Base-by-base conservation (phyloP, 2,329 filamentous ascomycete genomes). In the Dactylonectria estremocensis region DNA sequence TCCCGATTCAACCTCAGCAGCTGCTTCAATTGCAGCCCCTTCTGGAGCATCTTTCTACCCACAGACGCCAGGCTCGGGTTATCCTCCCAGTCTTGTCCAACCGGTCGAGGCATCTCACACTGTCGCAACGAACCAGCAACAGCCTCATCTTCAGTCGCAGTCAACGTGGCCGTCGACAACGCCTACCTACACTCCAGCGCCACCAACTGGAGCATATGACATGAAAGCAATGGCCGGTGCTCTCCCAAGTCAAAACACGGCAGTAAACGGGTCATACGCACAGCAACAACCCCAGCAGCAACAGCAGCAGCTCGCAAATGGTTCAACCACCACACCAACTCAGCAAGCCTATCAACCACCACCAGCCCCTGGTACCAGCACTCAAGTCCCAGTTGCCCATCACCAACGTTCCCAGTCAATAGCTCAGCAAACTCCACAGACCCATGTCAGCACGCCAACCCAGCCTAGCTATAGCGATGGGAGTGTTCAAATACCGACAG, bases 161-260 rank as follows among this genome's bases (percentile, higher is more conserved):
- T 35, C 60, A 0, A 35, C 28, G 0, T 59, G 55, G 0, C 31
- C 55, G 3, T 3, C 58, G 3, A 11, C 7, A 14, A 13, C 11
- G 0, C 43, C 50, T 2, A 8, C 16, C 1, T 67, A 59, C n/a
- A 69, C 46, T 0, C n/a, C 53, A 3, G 1, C 18, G 1, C 3
- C 22, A 6, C 22, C 63, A 11, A 11, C 65, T 4, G 64, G 66
- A 2, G 6, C 62, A 1, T 75, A 65, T 5, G 45, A 69, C 35
- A 69, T 74, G 72, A 9, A 49, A 1, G 48, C 67, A 0, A 64
- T 74, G 40, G 59, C 55, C 9, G 53, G 64, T 0, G 69, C 72
- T 6, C 72, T 74, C 5, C 72, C 72, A 14, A 16, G 18, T 0
- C 16, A 55, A 1, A 55, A 52, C 1, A n/a, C 63, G 5, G 20